Percentiles rank a stretch among this genome's conserved stretches.
These are phyloP conservation scores for Mrakia frigida DNA, from an alignment of 768 basidiomycete species.

Conservation along the genomic window DNA sequence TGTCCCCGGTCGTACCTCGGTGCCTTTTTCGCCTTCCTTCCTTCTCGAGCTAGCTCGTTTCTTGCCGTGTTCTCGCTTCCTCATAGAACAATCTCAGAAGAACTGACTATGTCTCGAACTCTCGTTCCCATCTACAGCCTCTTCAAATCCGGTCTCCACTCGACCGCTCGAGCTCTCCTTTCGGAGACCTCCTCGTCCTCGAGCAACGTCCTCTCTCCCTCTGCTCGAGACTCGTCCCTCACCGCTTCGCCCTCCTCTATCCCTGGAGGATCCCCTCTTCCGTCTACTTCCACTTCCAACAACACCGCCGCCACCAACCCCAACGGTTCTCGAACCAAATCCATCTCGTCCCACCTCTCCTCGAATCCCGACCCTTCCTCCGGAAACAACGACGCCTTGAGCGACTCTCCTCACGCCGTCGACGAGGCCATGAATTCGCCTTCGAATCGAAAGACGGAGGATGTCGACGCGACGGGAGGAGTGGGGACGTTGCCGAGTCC, in stretches of 20 bases:
- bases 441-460: not conserved
- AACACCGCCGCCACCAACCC: not conserved
- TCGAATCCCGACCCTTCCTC: not conserved
- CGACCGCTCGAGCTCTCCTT: slow-evolving; percentile 18
- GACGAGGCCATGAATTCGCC: slow-evolving; percentile 11
- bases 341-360: not conserved
- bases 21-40: not conserved
- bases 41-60: not conserved
- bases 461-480: not conserved
- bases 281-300: not conserved
- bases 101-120: not conserved
- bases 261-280: not conserved
- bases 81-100: no score
- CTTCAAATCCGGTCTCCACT: slow-evolving; percentile 18
- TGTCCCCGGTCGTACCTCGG: not conserved
- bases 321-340: not conserved
- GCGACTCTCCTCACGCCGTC: not conserved
- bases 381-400: not conserved
- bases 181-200: not conserved
- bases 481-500: slow-evolving; percentile 2
- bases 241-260: not conserved
- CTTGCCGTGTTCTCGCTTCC: no score
- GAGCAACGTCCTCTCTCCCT: slow-evolving; percentile 1
- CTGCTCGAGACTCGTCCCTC: slow-evolving; percentile 2
- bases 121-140: not conserved